Evolutionary conservation across 257 asterid species (phyloP).

Genomic region (Haberlea rhodopensis): DNA sequence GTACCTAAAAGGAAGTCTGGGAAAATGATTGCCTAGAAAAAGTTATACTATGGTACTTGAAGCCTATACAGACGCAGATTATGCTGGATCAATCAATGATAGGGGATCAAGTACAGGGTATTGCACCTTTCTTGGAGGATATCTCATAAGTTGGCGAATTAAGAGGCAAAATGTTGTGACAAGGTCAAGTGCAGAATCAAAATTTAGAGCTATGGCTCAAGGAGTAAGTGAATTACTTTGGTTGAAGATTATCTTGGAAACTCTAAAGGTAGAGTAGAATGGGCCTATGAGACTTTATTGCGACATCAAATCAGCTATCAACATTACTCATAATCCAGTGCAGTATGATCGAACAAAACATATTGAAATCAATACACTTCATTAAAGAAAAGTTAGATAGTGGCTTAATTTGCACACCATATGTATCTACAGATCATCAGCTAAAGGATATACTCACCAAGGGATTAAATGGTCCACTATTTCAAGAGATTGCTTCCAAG

Average conservation of each 20-base stretch:
- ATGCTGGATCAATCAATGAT: not conserved
- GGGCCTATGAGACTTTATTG: not conserved
- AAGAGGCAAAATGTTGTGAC: not conserved
- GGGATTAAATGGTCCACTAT: not conserved
- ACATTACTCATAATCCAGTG: conserved; percentile 12
- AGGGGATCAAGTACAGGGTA: not conserved
- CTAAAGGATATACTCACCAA: not conserved
- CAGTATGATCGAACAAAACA: conserved; percentile 1
- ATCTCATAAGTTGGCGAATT: not conserved
- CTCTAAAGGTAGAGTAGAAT: not conserved
- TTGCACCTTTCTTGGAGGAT: not conserved
- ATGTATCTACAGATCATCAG: not conserved
- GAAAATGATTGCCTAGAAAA: not conserved
- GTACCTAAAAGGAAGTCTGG: not conserved
- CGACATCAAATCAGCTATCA: conserved; percentile 1
- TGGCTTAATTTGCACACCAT: conserved; percentile 1
- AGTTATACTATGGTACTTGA: not conserved
- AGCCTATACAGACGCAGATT: not conserved
- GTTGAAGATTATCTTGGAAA: not conserved
- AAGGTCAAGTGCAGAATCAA: not conserved
- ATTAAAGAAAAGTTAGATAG: conserved; percentile 5
- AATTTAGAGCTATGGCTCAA: conserved; percentile 4
- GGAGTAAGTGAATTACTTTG: conserved; percentile 6
- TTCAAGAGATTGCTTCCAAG: not conserved
- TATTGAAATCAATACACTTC: not conserved